Evolutionary conservation across 805 yeast genomes (phyloP).

Genomic region (Kodamaea hsintzibuensis): DNA sequence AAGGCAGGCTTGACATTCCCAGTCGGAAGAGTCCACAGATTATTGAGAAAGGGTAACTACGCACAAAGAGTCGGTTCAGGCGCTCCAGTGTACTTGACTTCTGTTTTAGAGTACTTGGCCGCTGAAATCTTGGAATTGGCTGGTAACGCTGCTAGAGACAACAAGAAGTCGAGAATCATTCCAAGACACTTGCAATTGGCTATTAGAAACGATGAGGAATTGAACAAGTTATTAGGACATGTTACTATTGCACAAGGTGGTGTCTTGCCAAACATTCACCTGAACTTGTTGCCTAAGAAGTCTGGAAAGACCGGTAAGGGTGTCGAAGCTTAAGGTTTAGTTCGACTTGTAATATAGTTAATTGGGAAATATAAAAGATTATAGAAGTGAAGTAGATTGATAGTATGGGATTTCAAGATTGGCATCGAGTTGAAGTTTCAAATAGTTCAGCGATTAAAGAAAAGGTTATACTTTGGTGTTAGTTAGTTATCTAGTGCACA

Average conservation of each 20-base stretch:
- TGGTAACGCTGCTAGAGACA: constrained; percentile 97
- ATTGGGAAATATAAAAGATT: background rate
- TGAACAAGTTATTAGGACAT: constrained; percentile 87
- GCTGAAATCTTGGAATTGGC: constrained; percentile 98
- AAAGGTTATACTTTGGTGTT: too few relatives aligned
- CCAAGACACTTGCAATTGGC: constrained; percentile 99
- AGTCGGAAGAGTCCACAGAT: constrained; percentile 98
- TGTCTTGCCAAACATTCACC: constrained; percentile 97
- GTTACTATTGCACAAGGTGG: constrained; percentile 97
- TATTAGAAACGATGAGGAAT: constrained; percentile 98
- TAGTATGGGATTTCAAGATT: too few relatives aligned
- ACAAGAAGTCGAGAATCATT: constrained; percentile 66
- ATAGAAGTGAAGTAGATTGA: background rate
- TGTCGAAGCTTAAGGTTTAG: constrained; percentile 51
- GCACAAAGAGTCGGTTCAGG: constrained; percentile 99
- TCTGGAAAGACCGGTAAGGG: constrained; percentile 50
- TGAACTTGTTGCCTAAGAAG: constrained; percentile 85
- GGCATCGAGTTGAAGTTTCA: too few relatives aligned
- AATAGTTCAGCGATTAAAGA: too few relatives aligned
- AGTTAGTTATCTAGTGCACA: too few relatives aligned
- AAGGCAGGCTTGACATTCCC: constrained; percentile 99
- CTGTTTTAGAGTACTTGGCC: constrained; percentile 94
- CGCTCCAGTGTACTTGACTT: constrained; percentile 97
- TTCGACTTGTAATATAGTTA: constrained; percentile 54
- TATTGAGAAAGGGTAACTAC: constrained; percentile 95